A percentile compares a stretch with the other conserved stretches of the same genome.
Conservation (phyloP, 345 rosid genomes). For the Eucalyptus sp. region DNA sequence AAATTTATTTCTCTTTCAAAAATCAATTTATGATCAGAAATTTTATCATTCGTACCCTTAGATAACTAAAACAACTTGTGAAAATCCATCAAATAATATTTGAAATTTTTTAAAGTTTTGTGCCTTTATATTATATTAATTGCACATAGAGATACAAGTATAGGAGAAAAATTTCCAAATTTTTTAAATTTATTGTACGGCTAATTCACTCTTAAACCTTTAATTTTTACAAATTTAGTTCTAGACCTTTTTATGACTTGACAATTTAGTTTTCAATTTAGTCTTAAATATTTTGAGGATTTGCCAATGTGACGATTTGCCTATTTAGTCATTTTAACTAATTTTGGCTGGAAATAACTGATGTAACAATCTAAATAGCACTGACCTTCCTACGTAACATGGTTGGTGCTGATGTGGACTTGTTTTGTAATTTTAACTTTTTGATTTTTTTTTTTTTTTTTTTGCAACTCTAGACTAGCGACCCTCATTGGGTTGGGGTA, state of each 20-base stretch:
- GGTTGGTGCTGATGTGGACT: fast-evolving
- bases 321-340: too few relatives aligned
- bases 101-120: fast-evolving
- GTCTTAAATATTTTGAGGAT: too few relatives aligned
- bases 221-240: neutral
- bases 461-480: too few relatives aligned
- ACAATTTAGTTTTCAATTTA: too few relatives aligned
- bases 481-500: too few relatives aligned
- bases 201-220: too few relatives aligned
- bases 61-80: neutral
- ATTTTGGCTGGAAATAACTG: fast-evolving
- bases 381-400: fast-evolving
- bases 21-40: fast-evolving
- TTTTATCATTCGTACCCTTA: fast-evolving
- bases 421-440: neutral
- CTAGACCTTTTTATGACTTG: too few relatives aligned
- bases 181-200: neutral
- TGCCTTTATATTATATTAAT: neutral
- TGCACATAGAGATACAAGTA: neutral
- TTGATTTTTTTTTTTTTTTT: too few relatives aligned
- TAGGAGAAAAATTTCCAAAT: fast-evolving
- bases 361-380: fast-evolving
- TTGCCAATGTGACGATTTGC: fast-evolving
- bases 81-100: neutral
- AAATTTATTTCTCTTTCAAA: too few relatives aligned